Percentiles rank a stretch among this genome's conserved stretches.
Evolutionary conservation across 2,329 filamentous ascomycete species (phyloP).

Genomic region (Talaromyces sp.): DNA sequence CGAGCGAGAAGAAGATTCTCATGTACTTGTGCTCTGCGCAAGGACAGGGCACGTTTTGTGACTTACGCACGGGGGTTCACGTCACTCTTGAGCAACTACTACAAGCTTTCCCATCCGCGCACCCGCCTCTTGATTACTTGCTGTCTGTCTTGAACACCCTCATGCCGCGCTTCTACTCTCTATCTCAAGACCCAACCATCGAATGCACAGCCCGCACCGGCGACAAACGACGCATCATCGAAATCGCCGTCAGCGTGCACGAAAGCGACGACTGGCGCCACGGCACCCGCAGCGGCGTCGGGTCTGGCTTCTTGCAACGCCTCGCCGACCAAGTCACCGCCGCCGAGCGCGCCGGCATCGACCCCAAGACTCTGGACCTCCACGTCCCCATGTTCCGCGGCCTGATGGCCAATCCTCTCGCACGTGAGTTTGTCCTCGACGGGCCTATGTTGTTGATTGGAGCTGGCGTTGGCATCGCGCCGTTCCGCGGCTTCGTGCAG

Average conservation of each 20-base stretch:
- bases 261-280: slow-evolving; percentile 74
- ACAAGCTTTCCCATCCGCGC: slow-evolving; percentile 83
- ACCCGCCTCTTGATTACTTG: slow-evolving; percentile 77
- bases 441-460: slow-evolving; percentile 97
- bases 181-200: slow-evolving; percentile 91
- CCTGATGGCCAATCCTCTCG: slow-evolving; percentile 93
- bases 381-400: slow-evolving; percentile 97
- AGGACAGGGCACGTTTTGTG: slow-evolving; percentile 88
- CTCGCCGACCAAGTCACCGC: slow-evolving; percentile 69
- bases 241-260: slow-evolving; percentile 95
- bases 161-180: slow-evolving; percentile 97
- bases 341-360: slow-evolving; percentile 57
- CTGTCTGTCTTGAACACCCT: slow-evolving; percentile 76
- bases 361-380: slow-evolving; percentile 53
- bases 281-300: slow-evolving; percentile 72
- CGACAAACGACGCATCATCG: slow-evolving; percentile 73
- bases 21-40: slow-evolving; percentile 81
- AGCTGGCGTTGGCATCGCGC: slow-evolving; percentile 92
- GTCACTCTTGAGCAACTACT: slow-evolving; percentile 82
- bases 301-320: slow-evolving; percentile 89
- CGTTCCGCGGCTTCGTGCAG: slow-evolving; percentile 96
- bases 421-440: slow-evolving; percentile 84
- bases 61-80: slow-evolving; percentile 84
- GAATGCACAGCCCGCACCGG: slow-evolving; percentile 64
- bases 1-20: slow-evolving; percentile 83